Conservation (phyloP, 177 flowering plant species). For the Vitis hybrid region DNA sequence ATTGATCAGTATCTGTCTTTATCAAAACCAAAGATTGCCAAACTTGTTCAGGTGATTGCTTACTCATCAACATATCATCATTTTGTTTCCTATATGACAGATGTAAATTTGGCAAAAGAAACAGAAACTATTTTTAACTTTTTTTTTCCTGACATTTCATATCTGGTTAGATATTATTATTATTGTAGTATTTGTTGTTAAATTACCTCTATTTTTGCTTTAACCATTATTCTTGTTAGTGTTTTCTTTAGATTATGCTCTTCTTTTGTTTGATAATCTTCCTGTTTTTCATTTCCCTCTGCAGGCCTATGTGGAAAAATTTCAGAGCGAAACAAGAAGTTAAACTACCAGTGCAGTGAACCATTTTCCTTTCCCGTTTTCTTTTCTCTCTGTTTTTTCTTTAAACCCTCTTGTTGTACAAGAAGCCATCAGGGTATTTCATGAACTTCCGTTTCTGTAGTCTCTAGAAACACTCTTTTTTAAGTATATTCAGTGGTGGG, state of each 20-base stretch:
- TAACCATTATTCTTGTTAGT: too few relatives aligned
- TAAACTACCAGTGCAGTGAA: neutral
- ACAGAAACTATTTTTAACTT: neutral
- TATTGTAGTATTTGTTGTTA: too few relatives aligned
- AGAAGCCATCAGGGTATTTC: neutral
- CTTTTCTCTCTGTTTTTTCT: neutral
- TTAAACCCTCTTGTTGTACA: neutral
- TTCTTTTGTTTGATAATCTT: neutral
- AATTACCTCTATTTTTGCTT: too few relatives aligned
- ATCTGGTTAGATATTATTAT: neutral
- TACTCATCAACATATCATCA: neutral
- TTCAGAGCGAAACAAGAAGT: slow-evolving; percentile 16
- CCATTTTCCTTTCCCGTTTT: neutral
- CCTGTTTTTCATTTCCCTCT: neutral
- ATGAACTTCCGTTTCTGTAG: neutral
- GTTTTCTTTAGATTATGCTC: too few relatives aligned
- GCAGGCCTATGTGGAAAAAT: slow-evolving; percentile 45
- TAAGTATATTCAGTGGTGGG: neutral
- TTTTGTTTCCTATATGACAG: neutral
- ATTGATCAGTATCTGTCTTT: slow-evolving; percentile 71
- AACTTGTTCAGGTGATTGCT: slow-evolving; percentile 77
- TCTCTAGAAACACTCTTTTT: neutral
- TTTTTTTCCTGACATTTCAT: neutral
- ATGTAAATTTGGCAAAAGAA: neutral
- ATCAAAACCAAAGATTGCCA: slow-evolving; percentile 70